Evolutionary conservation across 164 flowering plant genomes (phyloP).

Genomic region (Houttuynia cordata): DNA sequence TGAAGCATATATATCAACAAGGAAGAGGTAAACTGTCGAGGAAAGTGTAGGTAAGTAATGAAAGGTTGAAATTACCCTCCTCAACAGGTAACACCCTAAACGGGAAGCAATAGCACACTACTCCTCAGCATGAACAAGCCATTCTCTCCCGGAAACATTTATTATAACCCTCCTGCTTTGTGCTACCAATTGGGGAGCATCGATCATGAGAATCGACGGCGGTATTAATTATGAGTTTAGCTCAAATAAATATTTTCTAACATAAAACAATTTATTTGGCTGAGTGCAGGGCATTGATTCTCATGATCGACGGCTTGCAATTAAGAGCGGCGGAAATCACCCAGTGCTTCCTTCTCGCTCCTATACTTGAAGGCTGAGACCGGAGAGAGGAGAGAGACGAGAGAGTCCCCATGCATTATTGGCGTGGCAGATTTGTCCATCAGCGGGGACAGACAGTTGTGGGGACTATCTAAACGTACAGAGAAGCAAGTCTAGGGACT

Average conservation of each 20-base stretch:
- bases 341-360: too few relatives aligned
- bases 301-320: too few relatives aligned
- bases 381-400: not conserved
- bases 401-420: conserved; percentile 33
- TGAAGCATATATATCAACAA: not conserved
- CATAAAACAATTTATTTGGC: too few relatives aligned
- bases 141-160: too few relatives aligned
- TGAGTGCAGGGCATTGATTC: too few relatives aligned
- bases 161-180: too few relatives aligned
- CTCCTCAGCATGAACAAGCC: not conserved
- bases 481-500: conserved; percentile 3
- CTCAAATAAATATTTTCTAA: too few relatives aligned
- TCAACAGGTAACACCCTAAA: too few relatives aligned
- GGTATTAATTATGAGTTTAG: too few relatives aligned
- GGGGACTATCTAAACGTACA: conserved; percentile 28
- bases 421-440: conserved; percentile 47
- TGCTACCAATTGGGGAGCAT: too few relatives aligned
- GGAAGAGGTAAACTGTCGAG: not conserved
- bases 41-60: conserved; percentile 7
- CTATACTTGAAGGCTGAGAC: not conserved
- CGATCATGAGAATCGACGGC: too few relatives aligned
- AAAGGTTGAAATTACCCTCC: conserved; percentile 3
- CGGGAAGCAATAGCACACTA: not conserved
- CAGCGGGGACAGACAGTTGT: conserved; percentile 45
- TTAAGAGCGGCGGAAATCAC: too few relatives aligned